Conservation (phyloP, 1,284 basidiomycete genomes). For the Trichosporon sp. region DNA sequence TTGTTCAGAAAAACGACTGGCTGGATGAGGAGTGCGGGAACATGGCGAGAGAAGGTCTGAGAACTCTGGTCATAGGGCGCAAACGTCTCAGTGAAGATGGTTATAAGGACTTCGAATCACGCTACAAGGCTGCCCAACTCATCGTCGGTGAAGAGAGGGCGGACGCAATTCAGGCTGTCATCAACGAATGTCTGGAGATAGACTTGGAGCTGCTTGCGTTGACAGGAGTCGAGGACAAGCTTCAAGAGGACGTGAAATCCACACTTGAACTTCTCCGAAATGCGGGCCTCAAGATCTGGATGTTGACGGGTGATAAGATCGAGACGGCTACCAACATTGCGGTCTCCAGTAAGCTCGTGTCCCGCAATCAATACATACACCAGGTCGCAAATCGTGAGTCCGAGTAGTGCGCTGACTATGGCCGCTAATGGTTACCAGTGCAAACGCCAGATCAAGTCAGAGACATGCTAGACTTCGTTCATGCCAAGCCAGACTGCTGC, state of each 20-base stretch:
- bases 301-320: slow-evolving; percentile 99
- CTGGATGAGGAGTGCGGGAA: slow-evolving; percentile 97
- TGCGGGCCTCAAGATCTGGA: slow-evolving; percentile 99
- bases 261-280: slow-evolving; percentile 91
- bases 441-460: slow-evolving; percentile 74
- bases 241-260: slow-evolving; percentile 93
- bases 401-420: neutral
- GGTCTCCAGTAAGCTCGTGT: slow-evolving; percentile 92
- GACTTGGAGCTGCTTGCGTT: slow-evolving; percentile 88
- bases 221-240: slow-evolving; percentile 96
- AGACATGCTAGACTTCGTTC: slow-evolving; percentile 88
- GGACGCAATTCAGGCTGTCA: slow-evolving; percentile 70
- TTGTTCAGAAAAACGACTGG: slow-evolving; percentile 97
- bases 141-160: slow-evolving; percentile 70
- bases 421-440: slow-evolving; percentile 53
- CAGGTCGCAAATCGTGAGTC: slow-evolving; percentile 87
- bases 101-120: slow-evolving; percentile 68
- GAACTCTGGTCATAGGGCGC: slow-evolving; percentile 87
- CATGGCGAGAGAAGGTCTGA: slow-evolving; percentile 93
- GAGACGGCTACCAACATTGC: slow-evolving; percentile 99
- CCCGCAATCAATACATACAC: slow-evolving; percentile 94
- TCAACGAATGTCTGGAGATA: slow-evolving; percentile 71
- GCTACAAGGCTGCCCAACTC: slow-evolving; percentile 68
- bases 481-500: slow-evolving; percentile 92
- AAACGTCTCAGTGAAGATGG: slow-evolving; percentile 66